These are phyloP conservation scores for Kwoniella dejecticola DNA, from an alignment of 768 basidiomycete genomes.

Conservation along the genomic window DNA sequence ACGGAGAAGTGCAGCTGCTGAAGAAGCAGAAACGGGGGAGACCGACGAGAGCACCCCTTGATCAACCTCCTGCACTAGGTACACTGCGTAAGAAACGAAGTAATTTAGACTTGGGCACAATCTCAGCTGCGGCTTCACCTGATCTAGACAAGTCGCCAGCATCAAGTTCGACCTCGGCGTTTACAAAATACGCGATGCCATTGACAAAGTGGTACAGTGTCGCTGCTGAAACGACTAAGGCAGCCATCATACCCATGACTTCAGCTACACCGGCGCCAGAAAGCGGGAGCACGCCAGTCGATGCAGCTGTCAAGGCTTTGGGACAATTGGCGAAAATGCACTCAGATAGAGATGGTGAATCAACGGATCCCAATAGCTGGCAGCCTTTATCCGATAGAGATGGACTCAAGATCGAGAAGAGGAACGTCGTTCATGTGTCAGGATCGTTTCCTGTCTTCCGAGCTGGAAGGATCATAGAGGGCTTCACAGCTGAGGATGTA, in stretches of 20 bases:
- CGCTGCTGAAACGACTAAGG: constrained; percentile 46
- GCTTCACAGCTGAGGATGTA: constrained; percentile 89
- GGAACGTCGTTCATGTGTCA: constrained; percentile 74
- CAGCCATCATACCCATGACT: constrained; percentile 51
- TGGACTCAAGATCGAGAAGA: constrained; percentile 73
- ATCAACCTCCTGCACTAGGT: constrained; percentile 66
- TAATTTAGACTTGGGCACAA: constrained; percentile 29
- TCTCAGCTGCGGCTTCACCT: constrained; percentile 2
- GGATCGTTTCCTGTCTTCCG: constrained; percentile 78
- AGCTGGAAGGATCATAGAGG: constrained; percentile 88
- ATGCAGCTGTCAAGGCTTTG: constrained; percentile 72
- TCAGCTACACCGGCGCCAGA: constrained; percentile 20
- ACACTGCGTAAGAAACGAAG: constrained; percentile 46
- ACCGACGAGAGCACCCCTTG: constrained; percentile 81
- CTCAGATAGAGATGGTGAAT: constrained; percentile 58
- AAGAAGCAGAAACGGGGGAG: constrained; percentile 82
- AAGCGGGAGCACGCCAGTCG: constrained; percentile 36
- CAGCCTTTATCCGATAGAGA: constrained; percentile 70
- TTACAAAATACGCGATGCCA: constrained; percentile 37
- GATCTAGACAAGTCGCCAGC: constrained; percentile 56
- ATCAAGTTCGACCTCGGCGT: constrained; percentile 27
- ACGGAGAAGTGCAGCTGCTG: constrained; percentile 79
- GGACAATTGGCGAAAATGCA: constrained; percentile 76
- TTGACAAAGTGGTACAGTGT: constrained; percentile 44
- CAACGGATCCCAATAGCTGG: constrained; percentile 68